Conservation (phyloP, 352 stramenopile genomes). For the Hyaloperonospora brassicae region DNA sequence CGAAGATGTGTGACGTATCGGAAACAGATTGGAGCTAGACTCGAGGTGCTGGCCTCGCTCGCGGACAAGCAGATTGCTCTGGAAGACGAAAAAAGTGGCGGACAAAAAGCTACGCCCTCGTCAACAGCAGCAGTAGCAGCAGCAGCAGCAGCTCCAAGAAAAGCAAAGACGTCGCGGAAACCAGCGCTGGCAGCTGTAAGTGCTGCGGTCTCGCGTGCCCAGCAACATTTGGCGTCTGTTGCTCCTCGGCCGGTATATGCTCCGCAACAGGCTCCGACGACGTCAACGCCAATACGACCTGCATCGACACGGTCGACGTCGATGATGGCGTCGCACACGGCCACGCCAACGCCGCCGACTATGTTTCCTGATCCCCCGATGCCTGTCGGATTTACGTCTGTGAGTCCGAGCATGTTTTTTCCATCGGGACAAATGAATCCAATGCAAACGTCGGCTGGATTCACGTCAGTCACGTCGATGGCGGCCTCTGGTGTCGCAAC, state of each 20-base stretch:
- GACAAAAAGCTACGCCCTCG: too few species aligned
- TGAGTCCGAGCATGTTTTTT: conserved; percentile 33
- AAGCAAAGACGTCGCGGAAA: conserved; percentile 8
- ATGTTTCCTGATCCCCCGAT: conserved; percentile 45
- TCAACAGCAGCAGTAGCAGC: too few species aligned
- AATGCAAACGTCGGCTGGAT: conserved; percentile 22
- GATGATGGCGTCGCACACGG: conserved; percentile 24
- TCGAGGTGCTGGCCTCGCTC: conserved; percentile 70
- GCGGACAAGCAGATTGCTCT: conserved; percentile 71
- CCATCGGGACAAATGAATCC: conserved; percentile 23
- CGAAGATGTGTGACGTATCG: conserved; percentile 51
- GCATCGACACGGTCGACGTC: conserved; percentile 5
- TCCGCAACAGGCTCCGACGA: conserved; percentile 10
- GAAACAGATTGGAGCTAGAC: conserved; percentile 61
- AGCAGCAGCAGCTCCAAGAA: conserved; percentile 5
- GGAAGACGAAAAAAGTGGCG: neutral
- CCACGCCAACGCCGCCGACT: conserved; percentile 14
- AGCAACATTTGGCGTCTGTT: conserved; percentile 1
- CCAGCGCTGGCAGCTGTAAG: conserved; percentile 1
- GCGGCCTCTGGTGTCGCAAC: conserved; percentile 17
- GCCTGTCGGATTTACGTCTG: conserved; percentile 18
- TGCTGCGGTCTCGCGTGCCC: conserved; percentile 4
- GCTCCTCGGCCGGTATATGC: conserved; percentile 10
- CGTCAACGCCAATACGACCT: conserved; percentile 10
- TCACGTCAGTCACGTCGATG: conserved; percentile 26